A percentile compares a stretch with the other conserved stretches of the same genome.
Evolutionary conservation across 2,329 filamentous ascomycete species (phyloP).

Genomic region (Ploettnerulaceae sp.): DNA sequence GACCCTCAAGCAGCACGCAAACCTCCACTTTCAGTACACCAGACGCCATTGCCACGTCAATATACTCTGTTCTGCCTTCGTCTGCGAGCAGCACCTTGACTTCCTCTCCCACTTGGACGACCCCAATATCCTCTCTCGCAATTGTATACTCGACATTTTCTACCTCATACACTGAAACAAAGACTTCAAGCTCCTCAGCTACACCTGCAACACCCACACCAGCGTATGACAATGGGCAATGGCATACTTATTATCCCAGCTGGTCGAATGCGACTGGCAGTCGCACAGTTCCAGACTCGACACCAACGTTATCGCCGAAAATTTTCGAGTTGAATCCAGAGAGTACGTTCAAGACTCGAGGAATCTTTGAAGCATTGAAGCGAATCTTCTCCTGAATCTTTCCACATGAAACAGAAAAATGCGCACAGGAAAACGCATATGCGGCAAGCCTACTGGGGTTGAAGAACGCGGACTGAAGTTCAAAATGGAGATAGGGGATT

Average conservation of each 20-base stretch:
- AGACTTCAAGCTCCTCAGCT: conserved; percentile 9
- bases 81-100: no score
- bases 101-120: no score
- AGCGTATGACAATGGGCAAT: conserved; percentile 30
- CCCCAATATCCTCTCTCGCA: background rate
- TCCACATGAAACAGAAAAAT: background rate
- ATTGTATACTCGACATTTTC: no score
- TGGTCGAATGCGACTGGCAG: conserved; percentile 26
- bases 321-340: background rate
- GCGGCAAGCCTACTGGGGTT: background rate
- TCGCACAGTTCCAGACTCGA: background rate
- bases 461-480: background rate
- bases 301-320: background rate
- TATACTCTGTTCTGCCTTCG: no score
- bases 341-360: background rate
- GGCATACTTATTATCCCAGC: conserved; percentile 31
- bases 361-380: background rate
- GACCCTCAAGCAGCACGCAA: no score
- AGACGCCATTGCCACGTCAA: no score
- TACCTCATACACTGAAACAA: conserved; percentile 10
- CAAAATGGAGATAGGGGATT: background rate
- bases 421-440: background rate
- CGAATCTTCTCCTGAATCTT: background rate
- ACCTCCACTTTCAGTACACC: no score
- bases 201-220: conserved; percentile 8